Percentiles rank a stretch among this genome's conserved stretches.
Evolutionary conservation across 208 protist species (phyloP).

Genomic region (Tetramitus jugosus): DNA sequence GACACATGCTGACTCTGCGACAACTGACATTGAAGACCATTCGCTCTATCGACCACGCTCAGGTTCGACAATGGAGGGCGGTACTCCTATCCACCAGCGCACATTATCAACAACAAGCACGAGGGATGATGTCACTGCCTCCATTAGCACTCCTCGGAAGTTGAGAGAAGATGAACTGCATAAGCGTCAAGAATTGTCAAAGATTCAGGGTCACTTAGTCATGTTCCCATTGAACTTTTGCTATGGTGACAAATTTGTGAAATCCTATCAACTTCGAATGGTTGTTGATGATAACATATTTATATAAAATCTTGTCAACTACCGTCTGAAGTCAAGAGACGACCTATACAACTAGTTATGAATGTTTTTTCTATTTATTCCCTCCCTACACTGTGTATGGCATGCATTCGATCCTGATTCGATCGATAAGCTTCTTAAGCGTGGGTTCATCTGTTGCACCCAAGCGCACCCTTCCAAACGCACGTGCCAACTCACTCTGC

Average conservation of each 20-base stretch:
- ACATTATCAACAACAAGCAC: too few relatives aligned
- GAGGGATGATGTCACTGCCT: too few relatives aligned
- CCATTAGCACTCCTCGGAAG: too few relatives aligned
- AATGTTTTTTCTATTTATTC: too few relatives aligned
- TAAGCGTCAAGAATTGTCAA: not conserved
- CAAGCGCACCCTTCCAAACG: too few relatives aligned
- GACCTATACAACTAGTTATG: too few relatives aligned
- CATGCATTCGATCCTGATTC: too few relatives aligned
- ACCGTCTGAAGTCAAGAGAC: too few relatives aligned
- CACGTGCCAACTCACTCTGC: too few relatives aligned
- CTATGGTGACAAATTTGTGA: not conserved
- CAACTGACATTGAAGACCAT: not conserved
- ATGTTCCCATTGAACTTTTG: not conserved
- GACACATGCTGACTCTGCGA: not conserved
- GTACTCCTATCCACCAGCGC: not conserved
- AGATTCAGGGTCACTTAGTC: not conserved
- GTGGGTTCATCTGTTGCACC: too few relatives aligned
- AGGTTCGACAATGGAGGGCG: not conserved
- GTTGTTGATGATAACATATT: conserved; percentile 1
- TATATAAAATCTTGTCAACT: not conserved
- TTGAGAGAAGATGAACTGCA: not conserved
- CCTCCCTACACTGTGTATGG: too few relatives aligned
- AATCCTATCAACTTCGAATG: not conserved
- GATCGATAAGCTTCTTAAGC: too few relatives aligned
- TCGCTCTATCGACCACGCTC: not conserved